phyloP scores from a whole-genome alignment of 139 green algal genomes.

The Closterium sp. region DNA sequence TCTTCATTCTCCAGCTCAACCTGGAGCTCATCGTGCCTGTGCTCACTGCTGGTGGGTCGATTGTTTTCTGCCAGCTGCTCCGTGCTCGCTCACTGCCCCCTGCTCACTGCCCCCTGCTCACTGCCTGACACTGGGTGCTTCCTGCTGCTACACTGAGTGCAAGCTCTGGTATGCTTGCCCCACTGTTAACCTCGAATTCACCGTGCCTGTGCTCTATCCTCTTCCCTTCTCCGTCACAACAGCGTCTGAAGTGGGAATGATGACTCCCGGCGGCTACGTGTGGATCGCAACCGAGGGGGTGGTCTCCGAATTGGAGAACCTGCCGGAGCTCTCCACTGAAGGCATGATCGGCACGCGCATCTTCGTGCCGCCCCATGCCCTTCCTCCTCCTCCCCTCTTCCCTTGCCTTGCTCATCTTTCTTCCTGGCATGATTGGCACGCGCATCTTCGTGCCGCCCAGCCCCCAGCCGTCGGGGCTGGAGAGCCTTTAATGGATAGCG shows the following conservation, averaged over 20 bases:
- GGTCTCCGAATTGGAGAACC: background rate
- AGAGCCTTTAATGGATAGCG: background rate
- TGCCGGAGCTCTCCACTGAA: background rate
- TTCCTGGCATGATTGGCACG: no score
- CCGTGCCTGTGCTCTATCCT: background rate
- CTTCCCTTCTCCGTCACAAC: no score
- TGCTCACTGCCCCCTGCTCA: no score
- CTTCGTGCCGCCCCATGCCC: background rate
- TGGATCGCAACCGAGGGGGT: background rate
- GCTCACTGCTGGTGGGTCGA: background rate
- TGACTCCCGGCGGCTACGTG: background rate
- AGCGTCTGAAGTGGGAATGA: background rate
- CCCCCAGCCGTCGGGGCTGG: no score
- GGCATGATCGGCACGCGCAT: background rate
- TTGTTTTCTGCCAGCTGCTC: no score
- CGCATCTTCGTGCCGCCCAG: no score
- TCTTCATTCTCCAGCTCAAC: background rate
- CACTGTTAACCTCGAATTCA: background rate
- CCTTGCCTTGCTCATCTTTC: no score
- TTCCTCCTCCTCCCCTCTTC: no score
- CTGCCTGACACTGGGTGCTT: no score
- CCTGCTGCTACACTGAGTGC: no score
- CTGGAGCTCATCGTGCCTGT: background rate
- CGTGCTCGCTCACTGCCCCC: no score
- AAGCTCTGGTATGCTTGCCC: no score